Evolutionary conservation across 768 basidiomycete species (phyloP), one percentile per base, ranked within the genome.

Genomic region (Tricholomella constricta): DNA sequence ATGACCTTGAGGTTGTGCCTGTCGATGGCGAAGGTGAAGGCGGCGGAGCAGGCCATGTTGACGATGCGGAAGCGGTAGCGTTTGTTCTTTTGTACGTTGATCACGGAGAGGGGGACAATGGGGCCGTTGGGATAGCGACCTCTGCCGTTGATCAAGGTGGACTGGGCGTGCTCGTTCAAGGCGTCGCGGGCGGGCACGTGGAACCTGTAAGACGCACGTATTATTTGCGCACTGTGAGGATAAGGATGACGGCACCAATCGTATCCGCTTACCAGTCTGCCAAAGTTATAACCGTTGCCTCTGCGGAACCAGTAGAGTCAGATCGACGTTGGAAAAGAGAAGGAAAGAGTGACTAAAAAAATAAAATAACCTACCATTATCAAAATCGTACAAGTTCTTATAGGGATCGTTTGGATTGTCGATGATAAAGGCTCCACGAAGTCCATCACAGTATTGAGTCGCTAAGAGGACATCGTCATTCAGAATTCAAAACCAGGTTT

Each of bases 1-100:
- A 84, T 82, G 52, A 84, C 68, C 4, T 76, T 81, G 69, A 81
- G 58, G 4, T 62, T 62, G 51, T 81, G 79, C 14, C 69, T 69
- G 55, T 79, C 76, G 27, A 81, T 74, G 2, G 73, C 66, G 62
- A 81, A 79, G 36, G 62, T 64, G 59, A 70, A 79, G 36, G 62
- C 63, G 17, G 68, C 62, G 48, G 65, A 66, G 61, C 70, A 73
- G n/a, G 67, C 65, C 51, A 69, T 61, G 38, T 65, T 65, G 45
- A 74, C 55, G 8, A 75, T 51, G 11, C 75, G 69, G 56, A 72
- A 63, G 19, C 73, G 69, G 48, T 75, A 76, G 11, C 75, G 64
- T 50, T 64, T 66, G 1, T 65, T 64, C 1, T 42, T 45, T 11
- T 63, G 45, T 25, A 78, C 77, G 10, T 62, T 67, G 43, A 74